Conservation (phyloP, 148 eudicot genomes). For the Spergularia bocconei region DNA sequence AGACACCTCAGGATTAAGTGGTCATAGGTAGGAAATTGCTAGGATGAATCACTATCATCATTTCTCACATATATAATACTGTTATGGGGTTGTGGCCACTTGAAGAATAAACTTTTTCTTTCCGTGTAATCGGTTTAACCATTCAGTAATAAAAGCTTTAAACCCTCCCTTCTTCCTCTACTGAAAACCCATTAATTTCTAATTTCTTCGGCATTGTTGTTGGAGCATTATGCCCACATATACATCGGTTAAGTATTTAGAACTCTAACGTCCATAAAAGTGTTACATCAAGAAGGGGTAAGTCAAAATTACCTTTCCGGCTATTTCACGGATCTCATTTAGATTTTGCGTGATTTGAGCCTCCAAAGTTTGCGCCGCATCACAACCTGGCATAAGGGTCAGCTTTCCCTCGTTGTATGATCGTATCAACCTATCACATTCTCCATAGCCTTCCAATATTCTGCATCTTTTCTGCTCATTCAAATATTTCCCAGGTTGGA, state of each 20-base stretch:
- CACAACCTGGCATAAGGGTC: conserved; percentile 68
- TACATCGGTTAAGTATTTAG: not conserved
- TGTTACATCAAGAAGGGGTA: not conserved
- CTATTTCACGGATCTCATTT: conserved; percentile 69
- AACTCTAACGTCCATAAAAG: not conserved
- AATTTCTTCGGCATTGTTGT: too few relatives aligned
- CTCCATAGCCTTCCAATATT: conserved; percentile 44
- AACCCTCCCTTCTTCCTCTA: too few relatives aligned
- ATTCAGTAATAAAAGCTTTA: too few relatives aligned
- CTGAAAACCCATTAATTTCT: too few relatives aligned
- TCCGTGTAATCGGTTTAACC: too few relatives aligned
- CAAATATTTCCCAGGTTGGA: conserved; percentile 68
- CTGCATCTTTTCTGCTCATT: conserved; percentile 36
- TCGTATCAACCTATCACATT: conserved; percentile 51
- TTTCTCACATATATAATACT: too few relatives aligned
- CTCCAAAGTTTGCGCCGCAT: conserved; percentile 84
- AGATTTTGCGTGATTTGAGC: conserved; percentile 50
- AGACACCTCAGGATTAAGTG: too few relatives aligned
- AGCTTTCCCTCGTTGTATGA: conserved; percentile 63
- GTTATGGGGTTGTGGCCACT: too few relatives aligned
- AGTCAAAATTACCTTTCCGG: conserved; percentile 50
- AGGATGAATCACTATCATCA: too few relatives aligned
- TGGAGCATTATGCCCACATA: too few relatives aligned
- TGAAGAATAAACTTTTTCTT: too few relatives aligned
- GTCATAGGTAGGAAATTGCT: too few relatives aligned